Conservation (phyloP, 1,139 yeast species). For the Blastobotrys indianensis region DNA sequence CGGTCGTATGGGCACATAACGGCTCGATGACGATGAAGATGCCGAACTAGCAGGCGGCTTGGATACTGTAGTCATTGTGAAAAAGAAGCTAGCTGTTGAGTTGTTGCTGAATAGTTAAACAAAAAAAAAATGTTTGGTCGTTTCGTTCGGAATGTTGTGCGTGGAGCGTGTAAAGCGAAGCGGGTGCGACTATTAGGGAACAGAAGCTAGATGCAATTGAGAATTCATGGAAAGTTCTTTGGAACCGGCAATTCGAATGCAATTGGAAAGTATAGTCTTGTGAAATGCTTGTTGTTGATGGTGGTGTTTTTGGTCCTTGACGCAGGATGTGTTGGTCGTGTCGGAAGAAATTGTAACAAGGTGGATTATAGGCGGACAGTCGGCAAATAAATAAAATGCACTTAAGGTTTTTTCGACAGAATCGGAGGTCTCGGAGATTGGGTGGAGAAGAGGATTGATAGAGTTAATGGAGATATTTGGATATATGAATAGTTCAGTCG, state of each 20-base stretch:
- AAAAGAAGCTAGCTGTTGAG: neutral
- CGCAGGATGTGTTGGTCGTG: too few species aligned
- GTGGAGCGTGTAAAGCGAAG: neutral
- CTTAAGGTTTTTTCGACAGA: neutral
- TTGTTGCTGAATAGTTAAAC: neutral
- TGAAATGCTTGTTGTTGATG: too few species aligned
- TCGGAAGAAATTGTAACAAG: too few species aligned
- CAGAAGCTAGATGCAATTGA: neutral
- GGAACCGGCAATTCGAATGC: neutral
- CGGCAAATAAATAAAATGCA: too few species aligned
- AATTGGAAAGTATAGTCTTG: neutral
- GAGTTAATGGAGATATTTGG: too few species aligned
- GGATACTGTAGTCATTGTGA: conserved; percentile 1
- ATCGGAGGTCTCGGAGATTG: neutral
- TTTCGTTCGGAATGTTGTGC: too few species aligned
- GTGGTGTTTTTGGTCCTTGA: too few species aligned
- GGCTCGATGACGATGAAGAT: conserved; percentile 9
- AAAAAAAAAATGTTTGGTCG: neutral
- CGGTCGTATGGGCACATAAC: conserved; percentile 34
- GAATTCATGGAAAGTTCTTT: neutral
- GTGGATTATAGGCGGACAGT: too few species aligned
- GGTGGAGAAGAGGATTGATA: neutral
- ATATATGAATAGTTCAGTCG: too few species aligned
- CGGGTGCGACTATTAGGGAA: neutral
- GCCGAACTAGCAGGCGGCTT: neutral